Base-by-base conservation (phyloP, 805 yeast genomes). In the Clavispora fructus region DNA sequence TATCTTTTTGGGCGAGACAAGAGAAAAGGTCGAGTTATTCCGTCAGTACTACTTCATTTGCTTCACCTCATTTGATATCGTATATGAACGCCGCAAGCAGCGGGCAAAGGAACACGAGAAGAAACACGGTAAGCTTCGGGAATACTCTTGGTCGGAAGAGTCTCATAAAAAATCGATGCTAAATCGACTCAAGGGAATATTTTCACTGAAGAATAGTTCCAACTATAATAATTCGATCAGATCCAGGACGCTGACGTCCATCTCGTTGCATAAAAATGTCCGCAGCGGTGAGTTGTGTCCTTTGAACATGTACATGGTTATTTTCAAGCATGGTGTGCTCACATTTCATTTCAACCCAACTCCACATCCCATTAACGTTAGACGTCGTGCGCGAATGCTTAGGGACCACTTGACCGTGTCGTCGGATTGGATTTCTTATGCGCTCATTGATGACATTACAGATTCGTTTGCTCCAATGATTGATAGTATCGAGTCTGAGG, bases 401-500 rank as follows among this genome's bases (percentile, higher is more conserved):
- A 76, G 84, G 50, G 99, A 94, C 62, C 92, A 91, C 60, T 71
- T 94, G 50, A 88, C 87, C 2, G 96, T 94, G 6, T 80, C 92
- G 2, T 82, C 97, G 0, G 98, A 94, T 64, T 94, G 99, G 99
- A 85, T 94, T 40, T 92, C 97, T 1, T 94, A 94, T 67, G 98
- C 98, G 0, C 69, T 94, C 52, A 88, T 94, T 56, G 99, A 94
- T 69, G 98, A 94, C 63, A 88, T 94, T 52, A 92, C 97, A 0
- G 99, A 94, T 72, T 95, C 95, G 0, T 94, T 88, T 72, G 98
- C 95, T 0, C 99, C 99, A 2, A 81, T 94, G 85, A 91, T 94
- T 51, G 95, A 88, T 48, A 80, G 92, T 40, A 91, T 94, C 43
- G 98, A 94, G 61, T 89, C 83, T 48, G 99, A 94, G 58, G 98